These are phyloP conservation scores for Mucor circinelloides DNA, from an alignment of 371 early-diverging fungal species.

Conservation along the genomic window DNA sequence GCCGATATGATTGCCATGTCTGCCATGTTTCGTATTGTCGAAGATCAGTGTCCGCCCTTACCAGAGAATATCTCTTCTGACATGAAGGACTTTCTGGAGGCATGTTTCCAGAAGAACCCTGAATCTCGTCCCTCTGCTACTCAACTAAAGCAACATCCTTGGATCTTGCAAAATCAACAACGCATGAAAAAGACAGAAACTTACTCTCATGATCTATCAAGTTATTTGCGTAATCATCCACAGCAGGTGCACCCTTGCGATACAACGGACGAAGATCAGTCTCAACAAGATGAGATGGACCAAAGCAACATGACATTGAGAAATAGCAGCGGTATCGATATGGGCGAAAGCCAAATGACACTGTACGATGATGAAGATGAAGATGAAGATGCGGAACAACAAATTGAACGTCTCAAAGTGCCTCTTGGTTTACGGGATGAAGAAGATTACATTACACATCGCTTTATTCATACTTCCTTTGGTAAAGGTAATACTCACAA, in stretches of 20 bases:
- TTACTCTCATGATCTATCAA: conserved; percentile 16
- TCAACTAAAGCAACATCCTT: conserved; percentile 70
- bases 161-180: conserved; percentile 63
- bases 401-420: conserved; percentile 26
- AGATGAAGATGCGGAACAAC: conserved; percentile 8
- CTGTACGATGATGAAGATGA: conserved; percentile 8
- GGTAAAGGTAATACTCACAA: conserved; percentile 37
- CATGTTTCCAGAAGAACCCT: conserved; percentile 86
- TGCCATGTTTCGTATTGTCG: conserved; percentile 87
- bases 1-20: conserved; percentile 81
- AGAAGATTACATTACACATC: conserved; percentile 38
- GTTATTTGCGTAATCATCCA: conserved; percentile 38
- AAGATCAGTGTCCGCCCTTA: conserved; percentile 81
- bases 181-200: conserved; percentile 58
- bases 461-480: conserved; percentile 44
- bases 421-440: conserved; percentile 5
- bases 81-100: conserved; percentile 71
- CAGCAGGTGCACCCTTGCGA: conserved; percentile 62
- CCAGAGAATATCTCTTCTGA: conserved; percentile 78
- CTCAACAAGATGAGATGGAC: conserved; percentile 1
- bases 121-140: conserved; percentile 67
- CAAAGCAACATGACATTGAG: conserved; percentile 14
- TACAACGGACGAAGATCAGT: neutral
- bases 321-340: conserved; percentile 1
- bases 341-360: conserved; percentile 20